Base-by-base conservation (phyloP, 2,329 filamentous ascomycete genomes). In the Cladophialophora chaetospira region DNA sequence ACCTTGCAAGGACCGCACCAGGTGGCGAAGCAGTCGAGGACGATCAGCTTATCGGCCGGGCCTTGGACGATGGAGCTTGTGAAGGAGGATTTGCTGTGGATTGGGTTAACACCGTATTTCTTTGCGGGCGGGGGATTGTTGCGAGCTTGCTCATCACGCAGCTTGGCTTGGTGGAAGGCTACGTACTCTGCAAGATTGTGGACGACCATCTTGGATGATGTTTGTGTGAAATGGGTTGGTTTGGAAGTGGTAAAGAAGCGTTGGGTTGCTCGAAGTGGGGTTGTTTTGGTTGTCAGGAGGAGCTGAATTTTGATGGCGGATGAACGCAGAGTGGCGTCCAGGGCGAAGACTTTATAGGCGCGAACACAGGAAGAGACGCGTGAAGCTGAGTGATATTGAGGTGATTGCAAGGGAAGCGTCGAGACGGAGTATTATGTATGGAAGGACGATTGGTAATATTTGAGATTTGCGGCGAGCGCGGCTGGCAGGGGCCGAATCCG, bases 1-100 rank as follows among this genome's bases (percentile, higher is more conserved):
- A 86, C 82, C 81, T 92, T 96, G 88, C 93, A 97, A 59, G 93
- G 93, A 59, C 91, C 91, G 79, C 93, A 97, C 92, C 92, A 97
- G 62, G 79, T 85, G 55, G 92, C 92, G 74, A 88, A 91, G 78
- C 85, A 91, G 79, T 97, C 93, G 69, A 97, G 78, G 60, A 97
- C 77, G 66, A 96, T 82, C 63, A 88, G 73, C 51, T 79, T 80
- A 69, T 84, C 75, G 62, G 70, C 72, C 23, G 65, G 50, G 53
- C 78, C 66, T 49, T 77, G 68, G 53, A 77, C 71, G 58, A 87
- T 66, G 55, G 81, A 81, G 28, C 72, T 68, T 53, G 82, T 71
- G 73, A 84, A 91, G 26, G 85, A 82, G 21, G 75, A 69, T 70
- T 80, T 82, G 64, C 85, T 89, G 61, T 61, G 53, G 57, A 68